A percentile compares a stretch with the other conserved stretches of the same genome.
Conservation (phyloP, 1,284 basidiomycete genomes). For the Marasmius fiardii region DNA sequence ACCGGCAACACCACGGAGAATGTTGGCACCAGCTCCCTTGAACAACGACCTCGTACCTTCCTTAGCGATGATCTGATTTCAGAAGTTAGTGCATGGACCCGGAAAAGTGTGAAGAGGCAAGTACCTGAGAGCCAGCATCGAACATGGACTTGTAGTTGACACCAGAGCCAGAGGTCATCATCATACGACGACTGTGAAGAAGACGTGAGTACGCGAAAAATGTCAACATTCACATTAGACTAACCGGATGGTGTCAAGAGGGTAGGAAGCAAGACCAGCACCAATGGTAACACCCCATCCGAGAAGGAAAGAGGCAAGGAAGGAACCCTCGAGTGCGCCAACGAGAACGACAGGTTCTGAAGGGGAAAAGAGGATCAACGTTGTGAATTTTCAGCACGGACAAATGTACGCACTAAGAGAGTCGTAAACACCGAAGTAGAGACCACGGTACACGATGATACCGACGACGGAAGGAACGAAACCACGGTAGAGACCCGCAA, state of each 20-base stretch:
- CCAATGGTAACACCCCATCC: conserved; percentile 95
- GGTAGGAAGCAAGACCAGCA: conserved; percentile 95
- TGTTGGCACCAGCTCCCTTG: conserved; percentile 97
- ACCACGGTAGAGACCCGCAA: conserved; percentile 92
- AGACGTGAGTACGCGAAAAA: conserved; percentile 22
- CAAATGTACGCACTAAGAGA: conserved; percentile 68
- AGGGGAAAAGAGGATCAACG: conserved; percentile 8
- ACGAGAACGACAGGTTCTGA: conserved; percentile 89
- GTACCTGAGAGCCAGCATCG: conserved; percentile 67
- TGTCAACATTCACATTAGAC: conserved; percentile 23
- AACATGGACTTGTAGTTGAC: conserved; percentile 93
- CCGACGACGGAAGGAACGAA: conserved; percentile 94
- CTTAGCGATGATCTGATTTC: conserved; percentile 76
- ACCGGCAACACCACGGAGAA: conserved; percentile 97
- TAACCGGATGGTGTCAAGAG: conserved; percentile 89
- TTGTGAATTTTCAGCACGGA: not conserved
- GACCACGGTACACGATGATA: conserved; percentile 96
- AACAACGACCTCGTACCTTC: conserved; percentile 89
- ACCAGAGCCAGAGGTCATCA: conserved; percentile 88
- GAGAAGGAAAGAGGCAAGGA: conserved; percentile 88
- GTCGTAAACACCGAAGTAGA: conserved; percentile 94
- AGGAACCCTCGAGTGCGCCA: conserved; percentile 85
- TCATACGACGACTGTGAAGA: conserved; percentile 83
- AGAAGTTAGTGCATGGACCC: conserved; percentile 6
- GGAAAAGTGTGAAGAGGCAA: not conserved